Evolutionary conservation across 2,329 filamentous ascomycete genomes (phyloP), one percentile per base, ranked within the genome.

Genomic region (Botryotinia convoluta): DNA sequence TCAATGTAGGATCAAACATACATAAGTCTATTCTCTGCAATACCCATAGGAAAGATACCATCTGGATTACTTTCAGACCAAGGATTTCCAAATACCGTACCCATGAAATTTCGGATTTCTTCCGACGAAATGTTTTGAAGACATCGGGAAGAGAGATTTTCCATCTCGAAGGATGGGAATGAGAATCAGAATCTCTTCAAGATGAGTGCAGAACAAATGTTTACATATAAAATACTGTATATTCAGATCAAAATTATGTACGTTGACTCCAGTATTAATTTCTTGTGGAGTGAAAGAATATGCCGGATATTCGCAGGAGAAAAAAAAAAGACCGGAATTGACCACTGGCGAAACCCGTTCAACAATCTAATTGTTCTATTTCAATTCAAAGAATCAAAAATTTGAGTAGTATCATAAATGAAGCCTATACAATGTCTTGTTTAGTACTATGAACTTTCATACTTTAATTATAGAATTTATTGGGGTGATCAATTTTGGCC

Each of bases 11-110:
- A 42, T 16, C 2, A 45, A 6, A 69, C 62, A 42, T 68, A 75
- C 74, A 75, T 74, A 1, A 75, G 57, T 73, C 72, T 75, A 71
- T 75, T 75, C 59, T 75, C 74, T 9, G 74, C 74, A 26, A 75
- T 69, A 1, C 74, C 74, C 73, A 75, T 72, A 5, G 65, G 61
- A 2, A 75, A 69, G n/a, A 75, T 71, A 26, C 74, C 74, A 67
- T 71, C 45, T 9, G 73, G 73, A 67, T 71, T 75, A 5, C 26
- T 4, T 65, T 74, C 44, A 18, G 72, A 71, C 59, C 71, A 75
- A 8, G 67, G 72, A 65, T 75, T 75, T 57, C 57, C 51, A 68
- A 74, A 75, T 29, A 75, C 74, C 26, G 37, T 63, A n/a, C 68
- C 69, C 63, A 74, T 63, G 29, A 75, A 65, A 57, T 72, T 61